These are phyloP conservation scores for Myriosclerotinia curreyana DNA, from an alignment of 2,329 filamentous ascomycete genomes.

Conservation along the genomic window DNA sequence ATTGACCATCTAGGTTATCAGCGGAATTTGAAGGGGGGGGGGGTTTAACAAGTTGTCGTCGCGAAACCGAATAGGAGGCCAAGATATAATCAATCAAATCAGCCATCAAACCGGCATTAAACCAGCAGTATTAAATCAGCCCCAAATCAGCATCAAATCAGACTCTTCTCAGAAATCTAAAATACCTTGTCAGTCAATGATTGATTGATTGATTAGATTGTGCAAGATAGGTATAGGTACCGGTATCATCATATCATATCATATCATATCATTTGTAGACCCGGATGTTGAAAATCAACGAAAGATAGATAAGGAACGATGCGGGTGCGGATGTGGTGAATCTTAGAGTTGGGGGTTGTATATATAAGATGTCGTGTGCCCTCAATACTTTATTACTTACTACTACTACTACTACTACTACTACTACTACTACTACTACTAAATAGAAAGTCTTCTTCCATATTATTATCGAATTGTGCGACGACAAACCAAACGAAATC, in stretches of 20 bases:
- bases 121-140: not conserved
- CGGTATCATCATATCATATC: no score
- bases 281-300: conserved; percentile 11
- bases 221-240: conserved; percentile 22
- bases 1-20: conserved; percentile 10
- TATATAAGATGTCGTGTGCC: conserved; percentile 18
- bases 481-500: not conserved
- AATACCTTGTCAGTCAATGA: conserved; percentile 21
- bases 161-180: conserved; percentile 2
- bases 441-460: no score
- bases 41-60: not conserved
- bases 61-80: conserved; percentile 20
- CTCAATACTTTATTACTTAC: not conserved
- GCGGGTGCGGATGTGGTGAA: no score
- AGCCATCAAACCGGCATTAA: not conserved
- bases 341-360: not conserved
- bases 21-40: no score
- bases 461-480: not conserved
- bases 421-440: no score
- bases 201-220: no score
- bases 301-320: conserved; percentile 12
- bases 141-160: conserved; percentile 4
- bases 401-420: no score
- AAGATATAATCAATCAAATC: conserved; percentile 18
- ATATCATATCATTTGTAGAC: conserved; percentile 20